Evolutionary conservation across 176 grass and related monocot species (phyloP).

Genomic region (Echinochloa phyllopogon): DNA sequence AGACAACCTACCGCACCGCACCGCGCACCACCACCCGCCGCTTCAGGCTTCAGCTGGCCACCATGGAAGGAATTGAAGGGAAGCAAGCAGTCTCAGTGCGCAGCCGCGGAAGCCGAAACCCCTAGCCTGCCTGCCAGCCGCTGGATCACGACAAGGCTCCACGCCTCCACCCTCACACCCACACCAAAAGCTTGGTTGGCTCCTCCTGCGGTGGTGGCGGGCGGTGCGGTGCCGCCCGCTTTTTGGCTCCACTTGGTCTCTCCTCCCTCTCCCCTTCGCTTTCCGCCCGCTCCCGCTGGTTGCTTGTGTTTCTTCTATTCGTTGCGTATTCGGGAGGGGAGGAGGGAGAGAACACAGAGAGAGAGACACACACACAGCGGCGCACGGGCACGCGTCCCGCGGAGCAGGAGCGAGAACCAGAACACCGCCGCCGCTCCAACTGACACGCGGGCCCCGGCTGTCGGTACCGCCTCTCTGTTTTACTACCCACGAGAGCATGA

Average conservation of each 20-base stretch:
- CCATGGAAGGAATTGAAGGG: background rate
- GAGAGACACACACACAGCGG: no score
- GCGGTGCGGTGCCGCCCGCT: slow-evolving; percentile 27
- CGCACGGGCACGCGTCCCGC: slow-evolving; percentile 40
- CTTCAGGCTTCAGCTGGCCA: slow-evolving; percentile 2
- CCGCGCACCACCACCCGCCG: background rate
- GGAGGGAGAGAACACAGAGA: no score
- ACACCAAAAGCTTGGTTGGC: background rate
- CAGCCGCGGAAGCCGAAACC: background rate
- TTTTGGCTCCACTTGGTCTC: slow-evolving; percentile 11
- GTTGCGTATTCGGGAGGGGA: slow-evolving; percentile 36
- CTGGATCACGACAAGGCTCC: slow-evolving; percentile 16
- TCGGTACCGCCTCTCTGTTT: background rate
- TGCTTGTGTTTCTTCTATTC: background rate
- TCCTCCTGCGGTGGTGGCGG: background rate
- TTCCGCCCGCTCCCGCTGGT: background rate
- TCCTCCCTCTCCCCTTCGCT: background rate
- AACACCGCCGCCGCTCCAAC: no score
- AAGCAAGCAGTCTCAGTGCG: background rate
- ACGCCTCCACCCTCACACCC: background rate
- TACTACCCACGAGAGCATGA: background rate
- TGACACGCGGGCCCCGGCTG: slow-evolving; percentile 11
- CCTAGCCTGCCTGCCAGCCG: background rate
- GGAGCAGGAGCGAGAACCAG: background rate
- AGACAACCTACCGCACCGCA: no score